Percentiles rank a stretch among this genome's conserved stretches.
These are phyloP conservation scores for Theileria annulata DNA, from an alignment of 169 alveolate genomes.

Conservation along the genomic window DNA sequence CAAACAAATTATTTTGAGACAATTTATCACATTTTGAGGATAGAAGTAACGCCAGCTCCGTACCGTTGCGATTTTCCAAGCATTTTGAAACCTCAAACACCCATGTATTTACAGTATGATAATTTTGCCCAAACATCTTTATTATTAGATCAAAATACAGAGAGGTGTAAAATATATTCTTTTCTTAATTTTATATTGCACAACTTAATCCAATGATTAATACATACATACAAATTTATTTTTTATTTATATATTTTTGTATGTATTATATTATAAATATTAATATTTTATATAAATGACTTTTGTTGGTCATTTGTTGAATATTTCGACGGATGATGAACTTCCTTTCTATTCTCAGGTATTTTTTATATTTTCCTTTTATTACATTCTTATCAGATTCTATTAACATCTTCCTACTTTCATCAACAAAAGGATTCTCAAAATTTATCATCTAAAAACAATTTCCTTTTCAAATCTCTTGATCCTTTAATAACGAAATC, in stretches of 20 bases:
- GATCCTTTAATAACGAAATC: constrained; percentile 26
- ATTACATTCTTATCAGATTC: not conserved
- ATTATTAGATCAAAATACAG: not conserved
- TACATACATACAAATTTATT: not conserved
- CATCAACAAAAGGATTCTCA: constrained; percentile 6
- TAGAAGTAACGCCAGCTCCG: constrained; percentile 35
- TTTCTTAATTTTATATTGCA: not conserved
- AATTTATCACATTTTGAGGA: constrained; percentile 42
- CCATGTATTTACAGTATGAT: constrained; percentile 13
- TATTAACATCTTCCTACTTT: constrained; percentile 11
- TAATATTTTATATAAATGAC: constrained; percentile 1
- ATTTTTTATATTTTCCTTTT: not conserved
- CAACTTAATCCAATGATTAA: not conserved
- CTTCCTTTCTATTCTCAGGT: constrained; percentile 66
- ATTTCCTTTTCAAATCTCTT: constrained; percentile 29
- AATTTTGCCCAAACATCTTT: not conserved
- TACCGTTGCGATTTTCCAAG: constrained; percentile 42
- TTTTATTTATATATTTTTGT: not conserved
- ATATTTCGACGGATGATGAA: constrained; percentile 2
- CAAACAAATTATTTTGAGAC: constrained; percentile 6
- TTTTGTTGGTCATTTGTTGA: constrained; percentile 1
- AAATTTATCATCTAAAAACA: not conserved
- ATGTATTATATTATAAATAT: not conserved
- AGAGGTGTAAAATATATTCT: not conserved
- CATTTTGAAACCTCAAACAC: constrained; percentile 27